A percentile compares a stretch with the other conserved stretches of the same genome.
These are phyloP conservation scores for Basipetospora chlamydospora DNA, from an alignment of 2,329 filamentous ascomycete genomes.

Conservation along the genomic window DNA sequence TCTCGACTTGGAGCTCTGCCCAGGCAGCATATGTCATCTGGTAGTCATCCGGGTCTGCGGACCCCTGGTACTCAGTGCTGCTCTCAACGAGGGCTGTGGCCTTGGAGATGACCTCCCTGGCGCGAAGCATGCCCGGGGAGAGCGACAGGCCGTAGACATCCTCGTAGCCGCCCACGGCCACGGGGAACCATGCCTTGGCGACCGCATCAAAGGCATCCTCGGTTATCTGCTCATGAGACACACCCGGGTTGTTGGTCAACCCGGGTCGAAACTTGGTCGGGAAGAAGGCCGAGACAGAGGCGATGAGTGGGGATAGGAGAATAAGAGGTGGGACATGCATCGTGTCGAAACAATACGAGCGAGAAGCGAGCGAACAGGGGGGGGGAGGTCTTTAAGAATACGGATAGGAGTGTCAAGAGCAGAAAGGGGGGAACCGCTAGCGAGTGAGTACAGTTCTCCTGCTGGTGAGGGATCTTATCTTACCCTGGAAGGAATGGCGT, in stretches of 20 bases:
- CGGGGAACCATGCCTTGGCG: constrained; percentile 4
- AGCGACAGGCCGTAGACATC: constrained; percentile 2
- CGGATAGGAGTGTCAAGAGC: neutral
- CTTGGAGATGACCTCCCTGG: constrained; percentile 7
- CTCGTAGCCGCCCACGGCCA: neutral
- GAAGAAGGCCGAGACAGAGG: constrained; percentile 7
- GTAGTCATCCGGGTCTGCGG: too few species aligned
- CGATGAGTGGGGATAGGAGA: constrained; percentile 1
- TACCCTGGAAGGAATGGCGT: too few species aligned
- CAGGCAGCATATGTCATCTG: too few species aligned
- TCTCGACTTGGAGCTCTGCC: too few species aligned
- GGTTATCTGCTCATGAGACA: constrained; percentile 9
- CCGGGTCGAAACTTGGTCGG: constrained; percentile 9
- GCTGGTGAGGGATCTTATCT: too few species aligned
- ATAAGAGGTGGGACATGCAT: neutral
- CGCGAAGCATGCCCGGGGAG: constrained; percentile 5
- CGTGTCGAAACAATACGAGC: neutral
- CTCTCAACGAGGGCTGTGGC: too few species aligned
- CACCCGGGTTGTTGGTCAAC: constrained; percentile 7
- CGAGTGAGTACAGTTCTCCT: neutral
- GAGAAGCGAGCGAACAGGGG: neutral
- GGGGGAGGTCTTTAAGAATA: too few species aligned
- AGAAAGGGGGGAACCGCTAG: neutral
- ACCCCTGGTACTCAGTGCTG: too few species aligned
- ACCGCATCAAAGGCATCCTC: constrained; percentile 6